Evolutionary conservation across 768 basidiomycete genomes (phyloP), one percentile per base, ranked within the genome.

Genomic region (Boletus fagicola): DNA sequence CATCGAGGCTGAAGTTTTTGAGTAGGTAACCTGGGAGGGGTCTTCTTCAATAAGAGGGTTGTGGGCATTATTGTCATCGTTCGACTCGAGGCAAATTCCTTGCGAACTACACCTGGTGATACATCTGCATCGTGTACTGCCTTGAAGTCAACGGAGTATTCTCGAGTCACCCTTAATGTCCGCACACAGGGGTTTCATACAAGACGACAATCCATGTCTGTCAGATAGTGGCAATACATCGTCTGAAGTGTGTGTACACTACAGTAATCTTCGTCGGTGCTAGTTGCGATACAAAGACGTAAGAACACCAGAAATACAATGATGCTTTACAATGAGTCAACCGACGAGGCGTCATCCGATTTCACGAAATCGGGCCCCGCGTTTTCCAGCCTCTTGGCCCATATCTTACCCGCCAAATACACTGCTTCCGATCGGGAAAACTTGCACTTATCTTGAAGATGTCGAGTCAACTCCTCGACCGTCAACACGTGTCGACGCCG

Each of bases 331-430:
- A 45, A 40, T 0, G 63, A 69, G 5, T 36, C 48, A 3, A 65
- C 46, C 22, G 62, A 59, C 42, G 54, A 62, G 42, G 20, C 5
- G 16, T 65, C 61, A 35, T 63, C 59, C 9, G 52, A 57, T 55
- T 70, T 70, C 33, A 70, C 63, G 26, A 65, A 68, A 26, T 68
- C 61, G 1, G 67, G 67, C 0, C 63, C 66, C 1, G 47, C 46
- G 42, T 46, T 53, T 39, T 70, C 66, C 57, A 54, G 44, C 42
- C 67, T 56, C 50, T 53, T 60, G 24, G 47, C 58, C 68, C 63
- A 68, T 57, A 69, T 69, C 46, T 60, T 68, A 11, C 26, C 12
- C 0, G 67, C 69, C 40, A 71, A 48, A 26, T 66, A 56, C 31
- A n/a, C 42, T 16, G 64, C 69, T 42, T 70, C 68, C 8, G 51